Conservation (phyloP, 495 filamentous ascomycete species). For the Neurospora africana region DNA sequence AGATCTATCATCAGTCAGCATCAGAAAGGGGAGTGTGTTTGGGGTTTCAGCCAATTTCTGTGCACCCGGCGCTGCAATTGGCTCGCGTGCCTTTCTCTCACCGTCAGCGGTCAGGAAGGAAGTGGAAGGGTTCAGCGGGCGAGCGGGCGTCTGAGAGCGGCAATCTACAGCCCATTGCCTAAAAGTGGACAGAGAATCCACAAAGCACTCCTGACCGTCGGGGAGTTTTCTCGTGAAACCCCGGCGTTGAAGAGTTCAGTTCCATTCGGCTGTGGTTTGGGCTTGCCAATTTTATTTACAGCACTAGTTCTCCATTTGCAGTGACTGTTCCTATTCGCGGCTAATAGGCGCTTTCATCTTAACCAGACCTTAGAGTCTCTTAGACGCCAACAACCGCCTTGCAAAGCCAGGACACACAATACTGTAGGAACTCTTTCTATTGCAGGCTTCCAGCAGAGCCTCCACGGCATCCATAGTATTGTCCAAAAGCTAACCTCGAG, state of each 20-base stretch:
- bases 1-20: background rate
- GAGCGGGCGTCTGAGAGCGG: background rate
- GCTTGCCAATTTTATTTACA: background rate
- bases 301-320: background rate
- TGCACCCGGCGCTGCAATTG: background rate
- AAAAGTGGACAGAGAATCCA: background rate
- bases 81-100: background rate
- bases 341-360: background rate
- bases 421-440: too few relatives aligned
- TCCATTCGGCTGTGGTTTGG: background rate
- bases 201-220: background rate
- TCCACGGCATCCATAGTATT: background rate
- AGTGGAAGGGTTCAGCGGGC: background rate
- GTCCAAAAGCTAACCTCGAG: background rate
- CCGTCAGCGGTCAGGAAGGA: background rate
- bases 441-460: background rate
- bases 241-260: background rate
- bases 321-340: background rate
- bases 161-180: background rate
- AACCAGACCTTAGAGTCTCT: background rate
- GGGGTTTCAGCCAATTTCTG: background rate
- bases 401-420: background rate
- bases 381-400: background rate
- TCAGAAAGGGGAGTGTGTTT: background rate
- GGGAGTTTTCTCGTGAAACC: background rate